These are phyloP conservation scores for Talaromyces funiculosus DNA, from an alignment of 2,329 filamentous ascomycete genomes.

Conservation along the genomic window DNA sequence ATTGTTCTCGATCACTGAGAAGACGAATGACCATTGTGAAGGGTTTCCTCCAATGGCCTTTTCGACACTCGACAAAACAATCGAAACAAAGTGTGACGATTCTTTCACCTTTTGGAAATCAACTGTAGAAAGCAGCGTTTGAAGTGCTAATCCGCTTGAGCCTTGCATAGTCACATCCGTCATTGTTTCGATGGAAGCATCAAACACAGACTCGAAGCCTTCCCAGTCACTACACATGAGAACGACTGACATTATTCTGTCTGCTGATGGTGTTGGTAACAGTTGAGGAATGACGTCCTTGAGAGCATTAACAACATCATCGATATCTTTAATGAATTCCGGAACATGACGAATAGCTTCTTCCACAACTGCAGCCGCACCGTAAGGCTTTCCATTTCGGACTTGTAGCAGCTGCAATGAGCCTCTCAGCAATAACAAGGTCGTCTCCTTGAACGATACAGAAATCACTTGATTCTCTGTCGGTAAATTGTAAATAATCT, in stretches of 20 bases:
- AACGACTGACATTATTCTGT: constrained; percentile 61
- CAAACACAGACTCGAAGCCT: constrained; percentile 36
- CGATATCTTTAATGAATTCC: constrained; percentile 34
- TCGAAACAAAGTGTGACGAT: constrained; percentile 28
- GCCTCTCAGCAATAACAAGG: constrained; percentile 38
- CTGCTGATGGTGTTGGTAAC: constrained; percentile 62
- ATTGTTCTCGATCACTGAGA: constrained; percentile 34
- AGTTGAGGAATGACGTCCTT: constrained; percentile 53
- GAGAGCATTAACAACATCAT: constrained; percentile 49
- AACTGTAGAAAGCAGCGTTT: constrained; percentile 34
- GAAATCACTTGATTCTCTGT: constrained; percentile 21
- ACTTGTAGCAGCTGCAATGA: constrained; percentile 47
- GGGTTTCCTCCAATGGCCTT: constrained; percentile 32
- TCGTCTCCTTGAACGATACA: constrained; percentile 33
- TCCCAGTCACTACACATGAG: constrained; percentile 48
- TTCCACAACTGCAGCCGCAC: constrained; percentile 56
- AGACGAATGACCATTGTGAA: constrained; percentile 35
- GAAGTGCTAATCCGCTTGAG: constrained; percentile 31
- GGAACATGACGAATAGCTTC: constrained; percentile 45
- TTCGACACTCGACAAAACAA: constrained; percentile 32
- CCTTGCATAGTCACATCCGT: constrained; percentile 27
- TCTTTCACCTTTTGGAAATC: constrained; percentile 33
- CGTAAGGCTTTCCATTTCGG: constrained; percentile 61
- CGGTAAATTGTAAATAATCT: constrained; percentile 28
- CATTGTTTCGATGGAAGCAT: constrained; percentile 32